These are phyloP conservation scores for Pelargonium fulgidum DNA, from an alignment of 441 rosid species.

Conservation along the genomic window DNA sequence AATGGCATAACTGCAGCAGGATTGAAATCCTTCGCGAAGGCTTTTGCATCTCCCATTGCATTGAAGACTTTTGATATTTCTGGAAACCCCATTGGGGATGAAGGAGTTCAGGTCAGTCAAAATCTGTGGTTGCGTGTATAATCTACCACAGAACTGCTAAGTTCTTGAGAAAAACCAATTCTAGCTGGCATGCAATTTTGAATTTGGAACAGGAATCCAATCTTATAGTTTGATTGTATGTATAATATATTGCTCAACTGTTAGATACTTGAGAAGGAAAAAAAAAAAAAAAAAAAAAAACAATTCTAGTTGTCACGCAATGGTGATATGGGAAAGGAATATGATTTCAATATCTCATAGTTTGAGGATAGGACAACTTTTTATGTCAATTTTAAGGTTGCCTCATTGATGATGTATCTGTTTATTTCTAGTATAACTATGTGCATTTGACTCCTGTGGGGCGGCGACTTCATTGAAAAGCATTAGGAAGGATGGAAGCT, in stretches of 20 bases:
- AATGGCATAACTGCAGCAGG: constrained; percentile 87
- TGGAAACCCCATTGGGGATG: constrained; percentile 90
- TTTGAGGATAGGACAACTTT: no score
- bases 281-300: no score
- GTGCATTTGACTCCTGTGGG: neutral
- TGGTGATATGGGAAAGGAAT: neutral
- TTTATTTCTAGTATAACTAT: neutral
- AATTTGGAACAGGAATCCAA: no score
- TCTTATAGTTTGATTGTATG: no score
- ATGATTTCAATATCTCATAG: neutral
- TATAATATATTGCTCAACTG: no score
- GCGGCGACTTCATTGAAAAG: neutral
- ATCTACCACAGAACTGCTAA: neutral
- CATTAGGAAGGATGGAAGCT: neutral
- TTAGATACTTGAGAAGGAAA: no score
- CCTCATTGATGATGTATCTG: neutral
- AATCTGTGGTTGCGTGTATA: neutral
- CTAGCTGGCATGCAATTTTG: no score
- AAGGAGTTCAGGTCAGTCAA: constrained; percentile 77
- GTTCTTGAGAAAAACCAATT: neutral
- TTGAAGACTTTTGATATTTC: constrained; percentile 70
- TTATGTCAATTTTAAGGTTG: neutral
- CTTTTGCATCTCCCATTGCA: constrained; percentile 69
- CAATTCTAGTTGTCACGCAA: neutral
- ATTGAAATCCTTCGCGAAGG: constrained; percentile 68